Percentiles rank a stretch among this genome's conserved stretches.
These are phyloP conservation scores for Aspergillus sp. DNA, from an alignment of 2,329 filamentous ascomycete species.

Conservation along the genomic window DNA sequence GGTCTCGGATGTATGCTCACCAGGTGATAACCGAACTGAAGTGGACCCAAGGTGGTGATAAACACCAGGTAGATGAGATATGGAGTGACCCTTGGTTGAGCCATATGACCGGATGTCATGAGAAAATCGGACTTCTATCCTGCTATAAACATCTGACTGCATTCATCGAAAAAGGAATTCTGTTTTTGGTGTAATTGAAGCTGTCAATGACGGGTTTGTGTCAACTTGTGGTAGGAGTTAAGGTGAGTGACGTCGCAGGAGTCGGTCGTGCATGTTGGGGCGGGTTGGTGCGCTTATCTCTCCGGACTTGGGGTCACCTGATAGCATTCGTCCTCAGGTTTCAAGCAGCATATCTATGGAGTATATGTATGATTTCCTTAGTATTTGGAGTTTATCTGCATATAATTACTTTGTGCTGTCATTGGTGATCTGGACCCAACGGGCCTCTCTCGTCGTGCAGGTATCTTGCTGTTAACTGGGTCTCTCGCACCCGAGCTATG, in stretches of 20 bases:
- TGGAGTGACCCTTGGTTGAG: slow-evolving; percentile 56
- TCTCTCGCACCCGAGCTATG: not conserved
- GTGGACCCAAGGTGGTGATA: slow-evolving; percentile 77
- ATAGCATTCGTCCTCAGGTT: not conserved
- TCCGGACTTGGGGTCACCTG: not conserved
- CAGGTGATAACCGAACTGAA: slow-evolving; percentile 93
- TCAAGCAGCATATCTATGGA: too few relatives aligned
- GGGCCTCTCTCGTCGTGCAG: not conserved
- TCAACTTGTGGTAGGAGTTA: not conserved
- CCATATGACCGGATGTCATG: slow-evolving; percentile 24
- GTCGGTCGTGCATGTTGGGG: not conserved
- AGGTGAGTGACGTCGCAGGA: not conserved
- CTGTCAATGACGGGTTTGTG: not conserved
- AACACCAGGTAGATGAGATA: slow-evolving; percentile 77
- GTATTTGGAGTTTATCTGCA: not conserved
- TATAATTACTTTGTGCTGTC: not conserved
- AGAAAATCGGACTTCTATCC: not conserved
- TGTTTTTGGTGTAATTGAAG: not conserved
- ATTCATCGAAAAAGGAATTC: not conserved
- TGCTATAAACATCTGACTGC: not conserved
- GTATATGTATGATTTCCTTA: too few relatives aligned
- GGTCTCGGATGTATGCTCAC: slow-evolving; percentile 50
- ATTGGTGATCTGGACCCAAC: not conserved
- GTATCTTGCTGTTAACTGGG: not conserved
- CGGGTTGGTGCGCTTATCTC: not conserved